phyloP scores from a whole-genome alignment of 2,329 filamentous ascomycete species.

The Incumbomyces delicatus region DNA sequence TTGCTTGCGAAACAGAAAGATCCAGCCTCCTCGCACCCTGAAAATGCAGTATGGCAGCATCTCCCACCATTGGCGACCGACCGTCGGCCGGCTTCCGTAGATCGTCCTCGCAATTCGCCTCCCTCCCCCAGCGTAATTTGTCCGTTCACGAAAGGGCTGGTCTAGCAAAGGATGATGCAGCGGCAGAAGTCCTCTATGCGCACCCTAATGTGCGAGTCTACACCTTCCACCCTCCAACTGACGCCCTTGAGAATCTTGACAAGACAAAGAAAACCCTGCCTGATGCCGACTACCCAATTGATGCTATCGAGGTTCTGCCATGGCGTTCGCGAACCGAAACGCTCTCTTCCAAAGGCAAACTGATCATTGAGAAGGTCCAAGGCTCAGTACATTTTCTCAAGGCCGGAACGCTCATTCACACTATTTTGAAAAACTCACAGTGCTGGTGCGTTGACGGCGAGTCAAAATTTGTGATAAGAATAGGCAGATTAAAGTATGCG shows the following conservation, averaged over 20 bases:
- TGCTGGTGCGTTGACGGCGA: conserved; percentile 87
- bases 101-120: conserved; percentile 12
- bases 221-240: conserved; percentile 43
- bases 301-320: conserved; percentile 54
- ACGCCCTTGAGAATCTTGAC: conserved; percentile 23
- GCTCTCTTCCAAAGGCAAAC: conserved; percentile 69
- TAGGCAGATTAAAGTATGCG: conserved; percentile 76
- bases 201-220: conserved; percentile 65
- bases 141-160: conserved; percentile 17
- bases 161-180: conserved; percentile 24
- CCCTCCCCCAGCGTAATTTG: conserved; percentile 14
- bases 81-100: conserved; percentile 15
- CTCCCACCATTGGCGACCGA: conserved; percentile 18
- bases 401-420: conserved; percentile 57
- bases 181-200: conserved; percentile 49
- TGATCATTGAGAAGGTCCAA: conserved; percentile 77
- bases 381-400: conserved; percentile 81
- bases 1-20: no score
- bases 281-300: conserved; percentile 39
- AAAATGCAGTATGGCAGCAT: conserved; percentile 21
- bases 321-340: conserved; percentile 70
- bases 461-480: conserved; percentile 77
- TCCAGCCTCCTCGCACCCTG: no score
- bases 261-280: conserved; percentile 34
- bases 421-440: conserved; percentile 80